Conservation (phyloP, 2,329 filamentous ascomycete genomes). For the Talaromyces sp. region DNA sequence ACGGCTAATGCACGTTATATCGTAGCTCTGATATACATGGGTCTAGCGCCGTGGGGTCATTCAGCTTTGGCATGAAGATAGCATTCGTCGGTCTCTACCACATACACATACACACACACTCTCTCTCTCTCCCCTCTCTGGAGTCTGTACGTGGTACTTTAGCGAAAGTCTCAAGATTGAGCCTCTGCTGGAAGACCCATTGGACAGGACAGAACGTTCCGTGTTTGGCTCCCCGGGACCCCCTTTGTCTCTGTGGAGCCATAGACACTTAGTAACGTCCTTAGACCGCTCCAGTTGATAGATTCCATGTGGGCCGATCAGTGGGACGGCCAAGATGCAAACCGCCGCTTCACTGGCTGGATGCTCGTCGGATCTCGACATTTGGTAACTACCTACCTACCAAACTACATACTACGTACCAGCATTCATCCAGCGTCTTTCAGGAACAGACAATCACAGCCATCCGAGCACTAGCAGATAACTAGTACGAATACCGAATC, state of each 20-base stretch:
- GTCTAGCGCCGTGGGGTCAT: constrained; percentile 11
- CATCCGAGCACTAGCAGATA: not conserved
- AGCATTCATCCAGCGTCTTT: not conserved
- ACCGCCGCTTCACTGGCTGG: not conserved
- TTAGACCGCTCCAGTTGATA: no score
- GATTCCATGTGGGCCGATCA: constrained; percentile 11
- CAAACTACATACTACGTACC: no score
- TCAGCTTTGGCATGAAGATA: not conserved
- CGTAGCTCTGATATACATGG: not conserved
- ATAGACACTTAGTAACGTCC: no score
- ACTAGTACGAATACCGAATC: not conserved
- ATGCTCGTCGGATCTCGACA: no score
- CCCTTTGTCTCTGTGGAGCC: not conserved
- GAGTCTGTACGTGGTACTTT: not conserved
- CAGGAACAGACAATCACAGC: not conserved
- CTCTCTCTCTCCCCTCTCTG: no score
- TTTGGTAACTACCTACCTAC: no score
- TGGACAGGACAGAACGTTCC: not conserved
- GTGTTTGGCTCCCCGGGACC: not conserved
- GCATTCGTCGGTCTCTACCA: not conserved
- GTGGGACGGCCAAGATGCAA: constrained; percentile 3
- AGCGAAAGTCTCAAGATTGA: not conserved
- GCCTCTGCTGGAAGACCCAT: not conserved
- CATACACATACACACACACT: no score
- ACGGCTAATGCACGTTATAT: not conserved